Conservation (phyloP, 1,284 basidiomycete species). For the Pisolithus thermaeus region DNA sequence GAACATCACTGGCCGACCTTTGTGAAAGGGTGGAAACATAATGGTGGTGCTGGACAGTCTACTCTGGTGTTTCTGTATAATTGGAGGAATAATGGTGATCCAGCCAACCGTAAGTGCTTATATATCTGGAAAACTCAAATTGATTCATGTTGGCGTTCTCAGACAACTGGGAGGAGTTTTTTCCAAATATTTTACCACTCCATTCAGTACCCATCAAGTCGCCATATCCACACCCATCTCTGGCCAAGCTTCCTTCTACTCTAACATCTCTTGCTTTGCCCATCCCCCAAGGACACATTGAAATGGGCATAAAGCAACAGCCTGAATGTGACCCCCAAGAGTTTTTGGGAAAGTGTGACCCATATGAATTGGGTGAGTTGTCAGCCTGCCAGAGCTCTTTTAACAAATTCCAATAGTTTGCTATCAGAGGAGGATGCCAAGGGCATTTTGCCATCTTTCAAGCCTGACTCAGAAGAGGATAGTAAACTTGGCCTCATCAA, state of each 20-base stretch:
- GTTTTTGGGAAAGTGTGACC: constrained; percentile 23
- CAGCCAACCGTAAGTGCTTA: constrained; percentile 22
- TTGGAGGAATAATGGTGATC: constrained; percentile 27
- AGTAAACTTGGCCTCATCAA: constrained; percentile 10
- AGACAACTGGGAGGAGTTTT: constrained; percentile 24
- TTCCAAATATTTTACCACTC: constrained; percentile 8
- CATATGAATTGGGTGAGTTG: constrained; percentile 23
- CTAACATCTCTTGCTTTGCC: constrained; percentile 19
- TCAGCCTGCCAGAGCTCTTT: background rate
- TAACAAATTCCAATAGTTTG: background rate
- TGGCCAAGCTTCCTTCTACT: constrained; percentile 14
- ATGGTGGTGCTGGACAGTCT: constrained; percentile 5
- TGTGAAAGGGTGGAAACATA: background rate
- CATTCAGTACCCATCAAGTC: constrained; percentile 13
- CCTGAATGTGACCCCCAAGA: constrained; percentile 7
- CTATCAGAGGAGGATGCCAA: constrained; percentile 24
- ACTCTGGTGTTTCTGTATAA: constrained; percentile 27
- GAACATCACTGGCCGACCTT: constrained; percentile 21
- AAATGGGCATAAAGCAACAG: background rate
- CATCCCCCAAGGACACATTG: constrained; percentile 12
- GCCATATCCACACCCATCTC: constrained; percentile 25
- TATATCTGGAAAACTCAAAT: background rate
- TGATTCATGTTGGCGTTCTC: background rate
- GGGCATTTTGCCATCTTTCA: constrained; percentile 10
- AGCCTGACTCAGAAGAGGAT: constrained; percentile 4